Base-by-base conservation (phyloP, 116 monocot genomes). In the Papilionanthe hybrid region DNA sequence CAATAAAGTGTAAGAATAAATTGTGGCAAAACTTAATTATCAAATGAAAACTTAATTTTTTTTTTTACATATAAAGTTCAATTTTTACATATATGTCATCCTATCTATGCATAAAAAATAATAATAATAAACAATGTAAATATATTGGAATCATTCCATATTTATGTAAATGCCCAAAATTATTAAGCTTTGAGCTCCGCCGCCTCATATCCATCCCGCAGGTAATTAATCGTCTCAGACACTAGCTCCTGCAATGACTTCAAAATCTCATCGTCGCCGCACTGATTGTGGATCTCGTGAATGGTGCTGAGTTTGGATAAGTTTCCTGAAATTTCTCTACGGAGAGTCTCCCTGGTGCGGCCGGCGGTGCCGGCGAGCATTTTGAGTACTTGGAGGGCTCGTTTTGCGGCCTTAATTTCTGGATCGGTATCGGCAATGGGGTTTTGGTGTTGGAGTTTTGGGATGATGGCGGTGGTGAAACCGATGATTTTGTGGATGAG, bases 291-390 rank as follows among this genome's bases (percentile, higher is more conserved):
- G 23, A 95, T 88, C 32, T 90, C 88, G 29, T 93, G 67, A 13
- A 95, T 86, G 85, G 90, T 95, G 83, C 90, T 86, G 37, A 88
- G 78, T 15, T 88, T 88, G 87, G 93, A 95, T 5, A 91, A 90
- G 44, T 81, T 93, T 53, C 88, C 91, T 3, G 95, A 81, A 20
- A 95, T 88, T 78, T 95, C 87, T 47, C 79, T 79, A 65, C 95
- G 77, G 28, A 95, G 87, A 41, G 80, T 22, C 58, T 77, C 81
- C 2, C 95, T 91, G 0, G 91, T 87, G 7, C 77, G n/a, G 5
- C 91, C 91, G 0, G 95, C 85, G 18, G 93, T 83, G 75, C 86
- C 81, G 1, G 91, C 91, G 47, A 95, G 84, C 93, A 82, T 82
- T 77, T 87, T 91, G 30, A 90, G 53, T 25, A 93, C 53, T 56